phyloP scores from a whole-genome alignment of 306 rosid species.

The Arachis stenosperma region DNA sequence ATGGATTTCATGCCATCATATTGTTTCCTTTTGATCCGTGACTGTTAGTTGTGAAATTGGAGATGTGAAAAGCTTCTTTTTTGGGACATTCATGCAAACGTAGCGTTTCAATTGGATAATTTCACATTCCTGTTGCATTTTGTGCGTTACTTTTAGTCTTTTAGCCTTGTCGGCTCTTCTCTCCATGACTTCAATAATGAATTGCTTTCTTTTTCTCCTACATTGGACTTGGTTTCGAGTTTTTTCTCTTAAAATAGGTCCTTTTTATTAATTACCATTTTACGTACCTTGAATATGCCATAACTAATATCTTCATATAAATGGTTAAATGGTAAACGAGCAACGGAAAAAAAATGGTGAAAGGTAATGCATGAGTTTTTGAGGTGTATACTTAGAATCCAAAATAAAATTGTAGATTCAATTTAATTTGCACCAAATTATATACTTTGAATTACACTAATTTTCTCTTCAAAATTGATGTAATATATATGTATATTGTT shows the following conservation, averaged over 20 bases:
- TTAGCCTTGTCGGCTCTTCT: slow-evolving; percentile 22
- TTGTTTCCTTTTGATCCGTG: slow-evolving; percentile 34
- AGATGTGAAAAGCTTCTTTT: slow-evolving; percentile 3
- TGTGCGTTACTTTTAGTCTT: slow-evolving; percentile 28
- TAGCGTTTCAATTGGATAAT: slow-evolving; percentile 16
- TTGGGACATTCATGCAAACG: slow-evolving; percentile 28
- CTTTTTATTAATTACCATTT: background rate
- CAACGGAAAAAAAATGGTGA: no score
- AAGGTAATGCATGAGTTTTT: no score
- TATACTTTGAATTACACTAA: no score
- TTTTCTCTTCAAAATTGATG: no score
- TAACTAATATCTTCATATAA: background rate
- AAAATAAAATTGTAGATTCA: no score
- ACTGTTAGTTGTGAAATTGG: slow-evolving; percentile 16
- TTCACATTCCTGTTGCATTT: slow-evolving; percentile 24
- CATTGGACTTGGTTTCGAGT: background rate
- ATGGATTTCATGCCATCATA: slow-evolving; percentile 41
- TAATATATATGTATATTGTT: no score
- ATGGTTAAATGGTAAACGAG: no score
- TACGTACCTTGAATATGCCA: background rate
- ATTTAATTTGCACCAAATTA: no score
- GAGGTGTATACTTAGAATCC: no score
- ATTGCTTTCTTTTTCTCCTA: background rate
- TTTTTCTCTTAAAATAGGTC: background rate
- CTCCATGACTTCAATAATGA: slow-evolving; percentile 37